Evolutionary conservation across 2,329 filamentous ascomycete species (phyloP).

Genomic region (Calonectria pauciramosa): DNA sequence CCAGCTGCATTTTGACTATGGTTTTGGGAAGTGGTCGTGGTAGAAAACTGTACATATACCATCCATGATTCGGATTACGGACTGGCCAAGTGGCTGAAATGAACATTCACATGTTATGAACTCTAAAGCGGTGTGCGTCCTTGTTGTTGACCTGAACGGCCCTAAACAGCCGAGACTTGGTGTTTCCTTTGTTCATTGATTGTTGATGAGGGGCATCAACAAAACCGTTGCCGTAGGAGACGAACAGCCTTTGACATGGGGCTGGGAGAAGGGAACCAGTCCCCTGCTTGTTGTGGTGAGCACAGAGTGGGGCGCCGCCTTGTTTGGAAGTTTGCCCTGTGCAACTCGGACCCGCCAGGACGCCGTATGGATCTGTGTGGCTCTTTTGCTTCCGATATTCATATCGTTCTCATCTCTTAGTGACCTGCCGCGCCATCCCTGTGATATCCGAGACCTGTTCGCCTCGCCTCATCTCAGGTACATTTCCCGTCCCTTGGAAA

Average conservation of each 20-base stretch:
- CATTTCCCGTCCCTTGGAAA: not conserved
- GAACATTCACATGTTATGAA: constrained; percentile 49
- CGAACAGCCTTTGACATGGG: constrained; percentile 25
- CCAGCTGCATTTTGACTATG: constrained; percentile 39
- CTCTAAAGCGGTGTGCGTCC: not conserved
- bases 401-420: constrained; percentile 23
- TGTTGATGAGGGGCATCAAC: constrained; percentile 3
- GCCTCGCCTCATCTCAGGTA: not conserved
- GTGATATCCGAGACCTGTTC: not conserved
- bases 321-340: constrained; percentile 32
- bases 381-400: constrained; percentile 27
- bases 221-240: constrained; percentile 39
- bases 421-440: constrained; percentile 1
- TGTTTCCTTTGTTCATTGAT: not conserved
- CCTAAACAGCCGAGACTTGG: not conserved
- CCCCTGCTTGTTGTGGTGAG: constrained; percentile 23
- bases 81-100: constrained; percentile 46
- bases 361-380: constrained; percentile 12
- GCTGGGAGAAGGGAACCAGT: constrained; percentile 18
- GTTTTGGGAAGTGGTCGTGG: constrained; percentile 45
- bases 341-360: constrained; percentile 27
- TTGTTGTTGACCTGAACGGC: not conserved
- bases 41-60: constrained; percentile 59
- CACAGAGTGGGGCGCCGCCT: constrained; percentile 9
- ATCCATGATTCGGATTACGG: constrained; percentile 54